Evolutionary conservation across 768 basidiomycete genomes (phyloP).

Genomic region (Tricholoma hemisulphureum): DNA sequence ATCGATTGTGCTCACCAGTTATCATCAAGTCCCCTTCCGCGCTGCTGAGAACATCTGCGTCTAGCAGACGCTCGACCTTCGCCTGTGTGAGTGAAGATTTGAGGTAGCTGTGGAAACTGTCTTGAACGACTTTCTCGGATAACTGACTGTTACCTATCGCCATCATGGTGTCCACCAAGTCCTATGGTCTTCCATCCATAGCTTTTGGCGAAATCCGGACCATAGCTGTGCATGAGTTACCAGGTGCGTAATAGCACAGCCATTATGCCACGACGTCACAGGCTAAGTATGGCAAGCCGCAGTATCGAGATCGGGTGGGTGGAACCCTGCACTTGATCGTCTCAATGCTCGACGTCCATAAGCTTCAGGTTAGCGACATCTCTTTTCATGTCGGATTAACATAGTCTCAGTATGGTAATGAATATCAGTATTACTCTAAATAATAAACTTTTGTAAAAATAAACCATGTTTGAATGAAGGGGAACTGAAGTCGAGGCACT

Average conservation of each 20-base stretch:
- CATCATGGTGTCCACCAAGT: background rate
- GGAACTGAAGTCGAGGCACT: too few relatives aligned
- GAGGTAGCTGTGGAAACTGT: conserved; percentile 81
- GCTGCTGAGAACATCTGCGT: conserved; percentile 68
- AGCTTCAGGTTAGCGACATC: too few relatives aligned
- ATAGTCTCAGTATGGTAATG: too few relatives aligned
- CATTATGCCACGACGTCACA: too few relatives aligned
- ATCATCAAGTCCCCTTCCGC: conserved; percentile 87
- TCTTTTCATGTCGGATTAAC: too few relatives aligned
- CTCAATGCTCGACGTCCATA: too few relatives aligned
- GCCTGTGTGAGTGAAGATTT: conserved; percentile 77
- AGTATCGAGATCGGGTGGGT: too few relatives aligned
- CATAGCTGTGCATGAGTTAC: background rate
- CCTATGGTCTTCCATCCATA: background rate
- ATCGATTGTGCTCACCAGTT: conserved; percentile 50
- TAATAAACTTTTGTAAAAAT: too few relatives aligned
- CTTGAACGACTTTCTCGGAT: conserved; percentile 65
- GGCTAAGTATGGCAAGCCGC: too few relatives aligned
- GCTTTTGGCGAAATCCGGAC: background rate
- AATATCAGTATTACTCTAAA: too few relatives aligned
- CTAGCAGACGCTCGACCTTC: conserved; percentile 70
- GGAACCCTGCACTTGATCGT: too few relatives aligned
- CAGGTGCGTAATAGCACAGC: background rate
- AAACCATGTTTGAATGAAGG: too few relatives aligned
- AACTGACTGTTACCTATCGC: conserved; percentile 27